phyloP scores from a whole-genome alignment of 768 basidiomycete genomes.

The Leccinum subgranulosum region DNA sequence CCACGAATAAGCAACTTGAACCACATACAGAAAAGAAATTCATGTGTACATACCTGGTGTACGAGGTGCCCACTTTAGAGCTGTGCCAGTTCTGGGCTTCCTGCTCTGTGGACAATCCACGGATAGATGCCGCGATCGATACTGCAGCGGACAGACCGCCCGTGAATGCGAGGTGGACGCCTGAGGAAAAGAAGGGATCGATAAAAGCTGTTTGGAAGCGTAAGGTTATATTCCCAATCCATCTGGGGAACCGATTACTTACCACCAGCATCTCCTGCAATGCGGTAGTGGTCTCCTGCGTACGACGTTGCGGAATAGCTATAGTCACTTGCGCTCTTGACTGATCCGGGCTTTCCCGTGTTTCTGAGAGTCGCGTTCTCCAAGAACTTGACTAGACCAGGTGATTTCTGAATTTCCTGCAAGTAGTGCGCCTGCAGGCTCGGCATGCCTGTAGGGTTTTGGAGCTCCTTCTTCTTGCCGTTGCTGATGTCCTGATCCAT shows the following conservation, averaged over 20 bases:
- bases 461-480: slow-evolving; percentile 17
- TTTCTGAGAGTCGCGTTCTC: slow-evolving; percentile 6
- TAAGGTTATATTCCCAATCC: background rate
- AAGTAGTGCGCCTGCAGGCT: background rate
- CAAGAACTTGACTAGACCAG: background rate
- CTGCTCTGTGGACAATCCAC: slow-evolving; percentile 1
- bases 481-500: slow-evolving; percentile 37
- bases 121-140: slow-evolving; percentile 9
- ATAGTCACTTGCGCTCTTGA: slow-evolving; percentile 48
- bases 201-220: slow-evolving; percentile 4
- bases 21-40: background rate
- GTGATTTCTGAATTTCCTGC: background rate
- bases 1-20: background rate
- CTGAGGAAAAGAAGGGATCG: slow-evolving; percentile 6
- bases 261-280: slow-evolving; percentile 50
- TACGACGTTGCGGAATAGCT: slow-evolving; percentile 36
- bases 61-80: slow-evolving; percentile 8
- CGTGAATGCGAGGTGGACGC: slow-evolving; percentile 9
- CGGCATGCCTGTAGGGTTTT: background rate
- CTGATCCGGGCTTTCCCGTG: slow-evolving; percentile 3
- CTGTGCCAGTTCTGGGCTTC: slow-evolving; percentile 13
- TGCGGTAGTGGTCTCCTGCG: slow-evolving; percentile 49
- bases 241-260: background rate
- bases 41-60: slow-evolving; percentile 3
- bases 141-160: slow-evolving; percentile 10